Evolutionary conservation across 1,139 yeast genomes (phyloP).

Genomic region (Saccharomyces pastorianus): DNA sequence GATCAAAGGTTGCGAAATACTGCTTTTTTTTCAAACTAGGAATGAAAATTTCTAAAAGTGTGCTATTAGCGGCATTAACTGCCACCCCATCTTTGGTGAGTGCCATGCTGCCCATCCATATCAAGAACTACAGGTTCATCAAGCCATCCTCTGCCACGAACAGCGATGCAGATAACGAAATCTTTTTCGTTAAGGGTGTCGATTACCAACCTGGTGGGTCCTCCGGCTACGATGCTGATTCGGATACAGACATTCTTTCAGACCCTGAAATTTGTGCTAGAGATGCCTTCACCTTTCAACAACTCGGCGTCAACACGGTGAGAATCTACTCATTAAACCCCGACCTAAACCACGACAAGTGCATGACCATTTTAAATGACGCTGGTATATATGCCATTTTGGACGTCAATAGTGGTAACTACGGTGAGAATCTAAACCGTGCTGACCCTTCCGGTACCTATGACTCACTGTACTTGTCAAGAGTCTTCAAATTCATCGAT

Average conservation of each 20-base stretch:
- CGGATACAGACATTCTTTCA: conserved; percentile 57
- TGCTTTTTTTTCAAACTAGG: neutral
- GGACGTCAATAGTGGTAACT: conserved; percentile 76
- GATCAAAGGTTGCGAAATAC: neutral
- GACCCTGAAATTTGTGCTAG: conserved; percentile 66
- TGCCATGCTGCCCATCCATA: conserved; percentile 42
- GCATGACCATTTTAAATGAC: conserved; percentile 77
- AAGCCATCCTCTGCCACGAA: conserved; percentile 34
- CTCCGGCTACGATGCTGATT: conserved; percentile 41
- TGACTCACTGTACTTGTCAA: conserved; percentile 55
- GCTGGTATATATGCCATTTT: conserved; percentile 85
- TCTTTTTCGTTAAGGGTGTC: conserved; percentile 49
- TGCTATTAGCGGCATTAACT: conserved; percentile 6
- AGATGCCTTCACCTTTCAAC: conserved; percentile 71
- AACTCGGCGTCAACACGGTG: conserved; percentile 68
- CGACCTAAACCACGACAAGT: conserved; percentile 68
- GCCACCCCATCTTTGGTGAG: conserved; percentile 15
- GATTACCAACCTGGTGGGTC: conserved; percentile 75
- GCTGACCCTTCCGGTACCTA: conserved; percentile 64
- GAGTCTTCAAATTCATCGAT: conserved; percentile 77
- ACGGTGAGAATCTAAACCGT: conserved; percentile 62
- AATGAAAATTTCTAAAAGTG: neutral
- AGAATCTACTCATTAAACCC: conserved; percentile 68
- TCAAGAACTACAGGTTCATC: conserved; percentile 42
- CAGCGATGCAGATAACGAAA: conserved; percentile 38